These are phyloP conservation scores for Venturiaceae sp. DNA, from an alignment of 2,329 filamentous ascomycete species.

Conservation along the genomic window DNA sequence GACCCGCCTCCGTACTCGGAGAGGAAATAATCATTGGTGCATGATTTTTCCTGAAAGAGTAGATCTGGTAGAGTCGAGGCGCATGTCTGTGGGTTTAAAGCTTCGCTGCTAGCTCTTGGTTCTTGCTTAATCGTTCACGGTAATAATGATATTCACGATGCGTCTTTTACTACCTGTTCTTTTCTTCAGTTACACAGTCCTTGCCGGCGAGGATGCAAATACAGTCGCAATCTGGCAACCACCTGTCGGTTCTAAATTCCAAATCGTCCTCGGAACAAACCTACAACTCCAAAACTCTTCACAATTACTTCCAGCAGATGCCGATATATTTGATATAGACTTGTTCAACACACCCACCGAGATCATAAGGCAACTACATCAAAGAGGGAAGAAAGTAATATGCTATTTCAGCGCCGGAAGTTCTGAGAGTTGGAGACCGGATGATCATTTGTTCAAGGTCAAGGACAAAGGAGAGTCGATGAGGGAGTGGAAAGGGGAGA, in stretches of 20 bases:
- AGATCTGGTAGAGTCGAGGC: too few relatives aligned
- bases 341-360: conserved; percentile 43
- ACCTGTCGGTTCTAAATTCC: neutral
- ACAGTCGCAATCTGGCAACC: neutral
- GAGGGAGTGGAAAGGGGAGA: conserved; percentile 16
- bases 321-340: conserved; percentile 45
- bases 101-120: too few relatives aligned
- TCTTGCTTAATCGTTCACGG: too few relatives aligned
- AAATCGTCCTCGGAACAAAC: neutral
- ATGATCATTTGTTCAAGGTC: conserved; percentile 14
- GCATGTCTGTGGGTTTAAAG: too few relatives aligned
- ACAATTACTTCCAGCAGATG: neutral
- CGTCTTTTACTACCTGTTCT: too few relatives aligned
- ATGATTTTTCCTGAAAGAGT: too few relatives aligned
- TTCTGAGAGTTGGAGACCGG: conserved; percentile 15
- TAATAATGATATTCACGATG: too few relatives aligned
- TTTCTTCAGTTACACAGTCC: too few relatives aligned
- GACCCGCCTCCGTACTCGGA: too few relatives aligned
- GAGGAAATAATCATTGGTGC: too few relatives aligned
- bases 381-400: conserved; percentile 47
- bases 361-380: conserved; percentile 38
- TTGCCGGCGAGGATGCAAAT: too few relatives aligned
- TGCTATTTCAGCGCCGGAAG: too few relatives aligned
- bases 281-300: neutral
- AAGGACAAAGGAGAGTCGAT: conserved; percentile 13